These are phyloP conservation scores for Leccinellum luteum DNA, from an alignment of 768 basidiomycete species.

Conservation along the genomic window DNA sequence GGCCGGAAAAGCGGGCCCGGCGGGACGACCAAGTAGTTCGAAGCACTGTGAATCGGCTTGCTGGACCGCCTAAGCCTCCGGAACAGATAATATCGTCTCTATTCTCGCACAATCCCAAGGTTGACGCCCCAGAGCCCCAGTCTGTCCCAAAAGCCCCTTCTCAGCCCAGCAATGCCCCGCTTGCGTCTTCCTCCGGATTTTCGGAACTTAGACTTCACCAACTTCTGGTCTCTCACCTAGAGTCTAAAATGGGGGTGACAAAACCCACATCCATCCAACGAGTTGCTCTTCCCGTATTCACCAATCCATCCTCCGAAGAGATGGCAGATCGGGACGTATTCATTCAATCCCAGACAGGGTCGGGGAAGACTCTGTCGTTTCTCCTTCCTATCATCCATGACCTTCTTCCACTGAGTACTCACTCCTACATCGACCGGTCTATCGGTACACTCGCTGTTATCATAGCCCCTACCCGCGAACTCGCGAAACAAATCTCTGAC, in stretches of 20 bases:
- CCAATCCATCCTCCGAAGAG: constrained; percentile 38
- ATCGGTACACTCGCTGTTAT: constrained; percentile 95
- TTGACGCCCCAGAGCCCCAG: constrained; percentile 41
- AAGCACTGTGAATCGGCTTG: constrained; percentile 18
- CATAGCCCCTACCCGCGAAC: constrained; percentile 92
- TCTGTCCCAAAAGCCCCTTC: constrained; percentile 26
- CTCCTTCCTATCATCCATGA: constrained; percentile 94
- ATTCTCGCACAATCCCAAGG: constrained; percentile 79
- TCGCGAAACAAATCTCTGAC: constrained; percentile 95
- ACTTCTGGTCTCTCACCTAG: constrained; percentile 73
- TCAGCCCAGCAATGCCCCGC: constrained; percentile 80
- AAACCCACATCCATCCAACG: constrained; percentile 92
- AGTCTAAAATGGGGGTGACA: constrained; percentile 73
- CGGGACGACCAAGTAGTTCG: constrained; percentile 21
- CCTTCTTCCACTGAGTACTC: constrained; percentile 81
- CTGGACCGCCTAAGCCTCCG: constrained; percentile 28
- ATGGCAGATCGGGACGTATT: constrained; percentile 69
- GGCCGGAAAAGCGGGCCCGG: constrained; percentile 49
- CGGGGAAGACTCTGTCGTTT: constrained; percentile 93
- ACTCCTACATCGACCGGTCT: constrained; percentile 92
- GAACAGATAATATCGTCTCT: constrained; percentile 84
- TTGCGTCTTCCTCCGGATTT: constrained; percentile 74
- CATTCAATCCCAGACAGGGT: constrained; percentile 96
- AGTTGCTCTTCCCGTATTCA: constrained; percentile 62
- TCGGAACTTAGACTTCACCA: constrained; percentile 80